These are phyloP conservation scores for Protomyces gravidus DNA, from an alignment of 1,139 yeast species.

Conservation along the genomic window DNA sequence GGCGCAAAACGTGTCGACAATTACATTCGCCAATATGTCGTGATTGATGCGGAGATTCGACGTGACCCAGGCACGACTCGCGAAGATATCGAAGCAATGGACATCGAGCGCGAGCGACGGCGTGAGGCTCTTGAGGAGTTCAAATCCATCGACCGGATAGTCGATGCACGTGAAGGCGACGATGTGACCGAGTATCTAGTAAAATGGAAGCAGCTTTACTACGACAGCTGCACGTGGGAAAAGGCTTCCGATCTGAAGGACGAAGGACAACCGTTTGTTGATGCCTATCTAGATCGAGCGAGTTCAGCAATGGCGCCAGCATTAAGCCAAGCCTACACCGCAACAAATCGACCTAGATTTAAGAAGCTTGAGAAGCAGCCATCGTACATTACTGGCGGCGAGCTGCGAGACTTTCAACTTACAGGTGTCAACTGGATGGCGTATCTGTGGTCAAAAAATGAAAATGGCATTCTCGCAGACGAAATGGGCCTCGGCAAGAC, in stretches of 20 bases:
- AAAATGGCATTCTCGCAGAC: slow-evolving; percentile 95
- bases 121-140: slow-evolving; percentile 79
- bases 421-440: slow-evolving; percentile 99
- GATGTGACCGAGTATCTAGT: slow-evolving; percentile 56
- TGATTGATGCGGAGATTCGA: slow-evolving; percentile 69
- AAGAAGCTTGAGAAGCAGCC: slow-evolving; percentile 88
- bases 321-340: slow-evolving; percentile 64
- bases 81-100: slow-evolving; percentile 86
- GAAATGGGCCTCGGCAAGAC: slow-evolving; percentile 99
- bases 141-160: slow-evolving; percentile 82
- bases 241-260: slow-evolving; percentile 80
- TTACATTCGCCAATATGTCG: slow-evolving; percentile 72
- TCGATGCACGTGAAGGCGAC: slow-evolving; percentile 59
- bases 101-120: slow-evolving; percentile 77
- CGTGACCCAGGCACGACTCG: slow-evolving; percentile 74
- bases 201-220: slow-evolving; percentile 89
- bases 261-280: slow-evolving; percentile 78
- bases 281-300: slow-evolving; percentile 72
- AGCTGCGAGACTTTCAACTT: slow-evolving; percentile 90
- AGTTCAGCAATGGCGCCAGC: slow-evolving; percentile 82
- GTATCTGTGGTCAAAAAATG: slow-evolving; percentile 93
- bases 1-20: slow-evolving; percentile 87
- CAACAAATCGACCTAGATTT: slow-evolving; percentile 70
- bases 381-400: slow-evolving; percentile 82
- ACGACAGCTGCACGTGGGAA: slow-evolving; percentile 98